phyloP scores from a whole-genome alignment of 2,329 filamentous ascomycete species.

The Helotiales sp. region DNA sequence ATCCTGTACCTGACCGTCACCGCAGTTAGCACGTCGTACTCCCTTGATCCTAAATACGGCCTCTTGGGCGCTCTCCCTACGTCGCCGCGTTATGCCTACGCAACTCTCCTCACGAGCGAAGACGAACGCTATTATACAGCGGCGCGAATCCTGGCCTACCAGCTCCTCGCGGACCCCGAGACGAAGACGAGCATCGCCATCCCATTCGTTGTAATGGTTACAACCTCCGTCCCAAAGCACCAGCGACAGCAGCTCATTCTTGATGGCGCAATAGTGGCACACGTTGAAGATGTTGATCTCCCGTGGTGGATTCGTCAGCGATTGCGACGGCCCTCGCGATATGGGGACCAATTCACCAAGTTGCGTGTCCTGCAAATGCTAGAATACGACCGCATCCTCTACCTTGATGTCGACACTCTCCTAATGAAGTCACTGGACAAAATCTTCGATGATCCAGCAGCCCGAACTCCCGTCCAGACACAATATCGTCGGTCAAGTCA shows the following conservation, averaged over 20 bases:
- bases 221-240: neutral
- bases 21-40: neutral
- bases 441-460: neutral
- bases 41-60: neutral
- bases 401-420: neutral
- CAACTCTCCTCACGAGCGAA: neutral
- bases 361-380: neutral
- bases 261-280: neutral
- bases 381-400: neutral
- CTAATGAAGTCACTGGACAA: neutral
- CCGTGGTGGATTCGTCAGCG: neutral
- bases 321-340: neutral
- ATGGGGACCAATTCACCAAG: neutral
- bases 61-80: neutral
- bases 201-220: neutral
- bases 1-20: neutral
- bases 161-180: neutral
- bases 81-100: neutral
- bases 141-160: neutral
- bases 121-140: neutral
- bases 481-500: neutral
- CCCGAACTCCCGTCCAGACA: neutral
- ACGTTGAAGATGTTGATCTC: neutral
- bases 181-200: neutral
- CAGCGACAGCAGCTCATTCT: neutral